Evolutionary conservation across 2,329 filamentous ascomycete genomes (phyloP), one percentile per base, ranked within the genome.

Genomic region (Fusarium odoratissimum): DNA sequence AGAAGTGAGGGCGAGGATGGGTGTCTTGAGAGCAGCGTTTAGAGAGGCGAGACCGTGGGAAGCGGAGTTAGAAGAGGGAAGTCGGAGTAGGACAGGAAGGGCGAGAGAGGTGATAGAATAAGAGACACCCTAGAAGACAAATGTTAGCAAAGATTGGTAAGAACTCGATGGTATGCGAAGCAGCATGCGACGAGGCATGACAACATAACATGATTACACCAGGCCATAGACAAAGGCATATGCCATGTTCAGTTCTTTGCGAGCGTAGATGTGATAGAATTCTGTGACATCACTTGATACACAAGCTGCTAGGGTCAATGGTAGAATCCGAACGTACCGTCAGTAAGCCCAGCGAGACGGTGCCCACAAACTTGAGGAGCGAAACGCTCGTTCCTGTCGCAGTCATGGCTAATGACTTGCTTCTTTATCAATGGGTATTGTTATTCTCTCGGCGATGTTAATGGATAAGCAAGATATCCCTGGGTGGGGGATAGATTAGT

Each of bases 311-410:
- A 38, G 23, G n/a, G 46, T 52, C 28, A 30, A 60, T 64, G 42
- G 30, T 38, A 28, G 37, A 46, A 40, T 33, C 21, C 62, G 40
- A 51, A 86, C 92, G 78, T 89, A 97, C 95, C 67, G 95, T 97
- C 82, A 97, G 84, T 64, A 98, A 88, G 72, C 95, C 95, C 64
- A 98, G 88, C 77, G 93, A 95, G 75, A 97, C 90, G 57, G 94
- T 97, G 79, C 95, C 95, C 75, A 98, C 92, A 82, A 98, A 97
- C 85, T 98, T 98, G 85, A 93, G 90, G 82, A 92, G 84, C 62
- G 93, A 91, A 79, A 97, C 87, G 79, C 91, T 90, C 78, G 87
- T 90, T 77, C 91, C 90, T 77, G 87, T 90, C 77, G 88, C 90
- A 76, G 90, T 87, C 89, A 94, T 93, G 82, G 80, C 75, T 63